Evolutionary conservation across 1,284 basidiomycete genomes (phyloP).

Genomic region (Boletus sp.): DNA sequence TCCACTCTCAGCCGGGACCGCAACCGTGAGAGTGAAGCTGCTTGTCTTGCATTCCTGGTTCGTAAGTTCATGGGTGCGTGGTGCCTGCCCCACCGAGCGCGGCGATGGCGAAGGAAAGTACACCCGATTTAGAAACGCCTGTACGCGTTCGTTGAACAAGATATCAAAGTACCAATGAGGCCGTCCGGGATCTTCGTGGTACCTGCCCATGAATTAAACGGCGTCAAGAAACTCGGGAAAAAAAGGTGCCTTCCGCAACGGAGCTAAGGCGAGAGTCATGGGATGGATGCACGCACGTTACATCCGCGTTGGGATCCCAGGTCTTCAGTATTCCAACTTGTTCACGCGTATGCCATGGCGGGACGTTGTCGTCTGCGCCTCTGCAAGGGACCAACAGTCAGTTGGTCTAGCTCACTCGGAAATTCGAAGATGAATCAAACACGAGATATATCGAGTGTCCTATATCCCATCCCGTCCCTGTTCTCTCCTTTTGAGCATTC

Average conservation of each 20-base stretch:
- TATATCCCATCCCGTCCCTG: background rate
- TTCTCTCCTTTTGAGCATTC: too few relatives aligned
- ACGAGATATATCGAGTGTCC: background rate
- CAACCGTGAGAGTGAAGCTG: constrained; percentile 66
- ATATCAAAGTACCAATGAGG: constrained; percentile 71
- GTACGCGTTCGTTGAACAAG: constrained; percentile 55
- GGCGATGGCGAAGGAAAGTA: constrained; percentile 17
- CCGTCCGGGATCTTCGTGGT: constrained; percentile 59
- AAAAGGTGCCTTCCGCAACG: background rate
- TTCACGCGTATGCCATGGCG: constrained; percentile 76
- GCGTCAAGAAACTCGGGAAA: background rate
- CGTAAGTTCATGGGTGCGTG: background rate
- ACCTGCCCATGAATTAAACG: constrained; percentile 37
- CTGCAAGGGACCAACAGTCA: constrained; percentile 36
- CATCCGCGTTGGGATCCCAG: constrained; percentile 51
- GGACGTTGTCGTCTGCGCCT: constrained; percentile 75
- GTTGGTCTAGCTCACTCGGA: background rate
- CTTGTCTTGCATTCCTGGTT: background rate
- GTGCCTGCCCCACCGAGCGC: background rate
- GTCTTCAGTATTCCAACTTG: constrained; percentile 54
- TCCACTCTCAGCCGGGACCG: constrained; percentile 62
- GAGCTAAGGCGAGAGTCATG: background rate
- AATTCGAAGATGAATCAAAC: background rate
- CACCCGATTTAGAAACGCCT: constrained; percentile 50
- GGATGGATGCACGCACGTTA: constrained; percentile 43